Conservation (phyloP, 768 basidiomycete genomes). For the Calocera cornea region DNA sequence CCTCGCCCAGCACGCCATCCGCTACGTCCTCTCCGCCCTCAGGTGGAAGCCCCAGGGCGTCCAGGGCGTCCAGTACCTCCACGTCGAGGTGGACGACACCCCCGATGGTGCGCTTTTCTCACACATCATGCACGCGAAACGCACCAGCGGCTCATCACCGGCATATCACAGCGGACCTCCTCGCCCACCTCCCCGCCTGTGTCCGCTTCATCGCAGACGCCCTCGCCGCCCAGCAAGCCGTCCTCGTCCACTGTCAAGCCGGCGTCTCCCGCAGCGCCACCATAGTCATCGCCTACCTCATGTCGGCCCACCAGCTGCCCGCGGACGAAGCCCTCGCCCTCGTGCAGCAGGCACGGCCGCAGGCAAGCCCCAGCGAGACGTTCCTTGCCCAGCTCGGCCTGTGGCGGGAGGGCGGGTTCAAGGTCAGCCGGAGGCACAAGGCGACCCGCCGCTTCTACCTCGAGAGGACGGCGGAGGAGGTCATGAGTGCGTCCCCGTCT, state of each 20-base stretch:
- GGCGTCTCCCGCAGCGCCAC: constrained; percentile 73
- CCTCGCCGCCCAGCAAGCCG: constrained; percentile 56
- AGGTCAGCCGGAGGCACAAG: constrained; percentile 52
- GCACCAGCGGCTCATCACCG: too few relatives aligned
- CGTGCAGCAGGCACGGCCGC: constrained; percentile 51
- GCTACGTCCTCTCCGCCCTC: constrained; percentile 60
- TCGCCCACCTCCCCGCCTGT: constrained; percentile 61
- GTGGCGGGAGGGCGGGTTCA: constrained; percentile 59
- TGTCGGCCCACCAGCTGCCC: constrained; percentile 52
- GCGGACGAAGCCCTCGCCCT: constrained; percentile 50
- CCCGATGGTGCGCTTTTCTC: neutral
- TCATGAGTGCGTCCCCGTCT: constrained; percentile 50
- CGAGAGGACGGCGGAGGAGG: constrained; percentile 55
- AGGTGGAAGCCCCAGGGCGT: constrained; percentile 42
- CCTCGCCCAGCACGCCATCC: constrained; percentile 59
- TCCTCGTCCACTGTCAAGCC: constrained; percentile 83
- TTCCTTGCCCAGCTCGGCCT: constrained; percentile 71
- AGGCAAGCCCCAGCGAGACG: constrained; percentile 63
- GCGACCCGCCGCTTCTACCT: constrained; percentile 71
- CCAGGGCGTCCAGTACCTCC: constrained; percentile 17
- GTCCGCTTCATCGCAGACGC: constrained; percentile 76
- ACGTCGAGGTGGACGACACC: constrained; percentile 24
- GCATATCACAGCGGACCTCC: constrained; percentile 48
- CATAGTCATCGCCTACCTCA: constrained; percentile 77
- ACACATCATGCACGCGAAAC: neutral